Evolutionary conservation across 2,329 filamentous ascomycete genomes (phyloP).

Genomic region (Aspergillus eucalypticola): DNA sequence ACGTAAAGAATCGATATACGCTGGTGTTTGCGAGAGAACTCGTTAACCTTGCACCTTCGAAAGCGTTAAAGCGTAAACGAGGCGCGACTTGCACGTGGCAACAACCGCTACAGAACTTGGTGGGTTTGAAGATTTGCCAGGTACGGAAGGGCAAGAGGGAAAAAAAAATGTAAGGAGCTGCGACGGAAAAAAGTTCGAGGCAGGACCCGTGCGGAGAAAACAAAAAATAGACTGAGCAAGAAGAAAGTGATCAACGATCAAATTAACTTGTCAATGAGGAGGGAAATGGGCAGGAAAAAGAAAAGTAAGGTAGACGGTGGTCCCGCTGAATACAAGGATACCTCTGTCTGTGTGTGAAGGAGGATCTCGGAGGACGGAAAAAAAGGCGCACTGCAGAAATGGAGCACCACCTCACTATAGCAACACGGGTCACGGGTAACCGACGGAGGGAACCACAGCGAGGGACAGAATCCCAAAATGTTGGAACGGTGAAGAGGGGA

Average conservation of each 20-base stretch:
- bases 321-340: conserved; percentile 21
- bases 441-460: conserved; percentile 18
- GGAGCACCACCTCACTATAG: conserved; percentile 24
- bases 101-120: conserved; percentile 17
- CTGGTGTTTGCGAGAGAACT: conserved; percentile 9
- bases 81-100: conserved; percentile 33
- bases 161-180: conserved; percentile 13
- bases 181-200: conserved; percentile 23
- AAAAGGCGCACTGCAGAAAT: conserved; percentile 21
- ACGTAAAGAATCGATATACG: conserved; percentile 12
- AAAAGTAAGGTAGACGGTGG: conserved; percentile 16
- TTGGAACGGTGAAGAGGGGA: conserved; percentile 23
- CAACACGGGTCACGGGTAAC: conserved; percentile 25
- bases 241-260: conserved; percentile 22
- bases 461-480: conserved; percentile 24
- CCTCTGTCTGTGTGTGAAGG: conserved; percentile 16
- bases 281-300: conserved; percentile 11
- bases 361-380: conserved; percentile 22
- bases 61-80: conserved; percentile 15
- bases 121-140: conserved; percentile 2
- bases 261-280: conserved; percentile 20
- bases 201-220: conserved; percentile 23
- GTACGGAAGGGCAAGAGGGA: conserved; percentile 15
- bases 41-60: conserved; percentile 24
- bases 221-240: conserved; percentile 10